Evolutionary conservation across 2,329 filamentous ascomycete species (phyloP), one percentile per base, ranked within the genome.

Genomic region (Arthrinium phaeospermum): DNA sequence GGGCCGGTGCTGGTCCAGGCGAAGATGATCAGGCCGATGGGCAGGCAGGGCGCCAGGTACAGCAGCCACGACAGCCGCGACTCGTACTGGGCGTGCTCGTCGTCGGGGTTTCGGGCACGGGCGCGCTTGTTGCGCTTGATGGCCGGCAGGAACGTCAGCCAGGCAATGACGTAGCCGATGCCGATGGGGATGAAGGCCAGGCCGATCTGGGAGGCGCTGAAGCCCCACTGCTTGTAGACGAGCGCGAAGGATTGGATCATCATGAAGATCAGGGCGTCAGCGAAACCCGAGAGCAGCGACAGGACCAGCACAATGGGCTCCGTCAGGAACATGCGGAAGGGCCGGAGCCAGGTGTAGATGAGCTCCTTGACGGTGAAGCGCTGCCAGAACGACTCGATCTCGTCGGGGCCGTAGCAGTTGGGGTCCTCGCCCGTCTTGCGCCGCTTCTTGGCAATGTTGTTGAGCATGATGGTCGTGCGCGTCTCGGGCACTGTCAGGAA

Each of bases 401-500:
- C 94, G 73, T 93, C 90, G 0, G 92, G 93, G 0, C 94, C 93
- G 77, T 90, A 94, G 75, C 94, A 80, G 75, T 93, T 90, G 68
- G 86, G 84, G 46, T 87, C 83, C 75, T 88, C 82, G 49, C 90
- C 90, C 14, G 84, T 84, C 82, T 91, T 85, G 80, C 94, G 89
- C 75, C 91, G 89, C 80, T 89, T 90, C 86, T 94, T 94, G 41
- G 94, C 94, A 72, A 95, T 94, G 1, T 86, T 86, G 83, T 96
- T 92, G 87, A 97, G 91, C 85, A 96, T 87, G 73, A 95, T 89
- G 5, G 92, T 94, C 0, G 90, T 89, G 70, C 94, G 88, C 0
- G 94, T 96, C 81, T 96, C 94, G 1, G 93, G 93, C 1, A 96
- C 94, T 10, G 90, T 85, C 72, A 93, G 78, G 69, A 92, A 84